Conservation (phyloP, 2,329 filamentous ascomycete species). For the Stromatinia cepivora region DNA sequence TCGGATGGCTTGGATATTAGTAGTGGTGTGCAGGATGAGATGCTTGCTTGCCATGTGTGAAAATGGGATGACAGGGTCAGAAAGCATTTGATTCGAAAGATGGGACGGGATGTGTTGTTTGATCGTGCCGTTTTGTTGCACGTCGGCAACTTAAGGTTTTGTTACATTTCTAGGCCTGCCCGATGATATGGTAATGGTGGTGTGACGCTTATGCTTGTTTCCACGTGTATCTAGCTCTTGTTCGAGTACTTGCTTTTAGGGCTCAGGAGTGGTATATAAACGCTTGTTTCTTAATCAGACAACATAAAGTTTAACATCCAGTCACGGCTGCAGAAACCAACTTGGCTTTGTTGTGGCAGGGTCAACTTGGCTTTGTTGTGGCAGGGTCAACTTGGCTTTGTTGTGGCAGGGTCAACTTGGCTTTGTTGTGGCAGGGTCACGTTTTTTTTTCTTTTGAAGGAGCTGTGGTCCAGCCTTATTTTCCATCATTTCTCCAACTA, state of each 20-base stretch:
- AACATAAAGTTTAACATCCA: neutral
- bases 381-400: neutral
- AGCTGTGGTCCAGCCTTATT: neutral
- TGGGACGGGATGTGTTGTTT: neutral
- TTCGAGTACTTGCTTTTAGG: neutral
- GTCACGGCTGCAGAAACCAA: neutral
- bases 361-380: neutral
- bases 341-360: neutral
- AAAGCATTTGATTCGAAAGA: neutral
- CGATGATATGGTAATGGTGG: neutral
- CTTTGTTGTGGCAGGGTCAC: neutral
- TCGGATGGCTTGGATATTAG: neutral
- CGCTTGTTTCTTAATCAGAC: neutral
- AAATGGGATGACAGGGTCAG: constrained; percentile 4
- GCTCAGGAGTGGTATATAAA: neutral
- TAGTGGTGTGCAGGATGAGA: neutral
- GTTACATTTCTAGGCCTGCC: neutral
- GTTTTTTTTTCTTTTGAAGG: neutral
- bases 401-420: neutral
- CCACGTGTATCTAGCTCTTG: neutral
- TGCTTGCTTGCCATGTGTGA: constrained; percentile 12
- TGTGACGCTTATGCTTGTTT: neutral
- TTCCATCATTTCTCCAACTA: neutral
- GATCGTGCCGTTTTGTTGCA: constrained; percentile 1
- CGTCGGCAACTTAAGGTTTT: neutral